Base-by-base conservation (phyloP, 495 filamentous ascomycete genomes). In the Hypoxylon fragiforme region DNA sequence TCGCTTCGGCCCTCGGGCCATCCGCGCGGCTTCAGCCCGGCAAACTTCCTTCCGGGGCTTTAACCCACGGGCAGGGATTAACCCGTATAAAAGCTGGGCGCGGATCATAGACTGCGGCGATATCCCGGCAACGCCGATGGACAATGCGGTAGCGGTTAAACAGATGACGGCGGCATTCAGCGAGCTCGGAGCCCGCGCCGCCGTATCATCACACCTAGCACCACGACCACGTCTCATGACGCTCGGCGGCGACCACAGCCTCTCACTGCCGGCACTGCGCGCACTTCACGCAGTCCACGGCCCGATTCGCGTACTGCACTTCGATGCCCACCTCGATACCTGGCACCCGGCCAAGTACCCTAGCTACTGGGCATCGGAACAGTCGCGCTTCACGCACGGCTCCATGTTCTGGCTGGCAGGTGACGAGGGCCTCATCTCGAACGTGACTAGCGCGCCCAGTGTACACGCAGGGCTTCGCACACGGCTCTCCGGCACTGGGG, bases 341-440 rank as follows among this genome's bases (percentile, higher is more conserved):
- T 92, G 89, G 89, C 83, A 90, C 64, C 90, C 90, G 0, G 81
- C 79, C 9, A 87, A 86, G 48, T 92, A 92, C 69, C 84, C 86
- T 0, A 83, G 80, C 11, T 83, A 84, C 44, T 95, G 90, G 89
- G 69, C 76, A 6, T 80, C 77, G 9, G 77, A 82, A 63, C 87
- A 89, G 64, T 76, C 81, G 7, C 77, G 82, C 51, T 95, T 92
- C 73, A 92, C 85, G 64, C 90, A 95, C 68, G 89, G 90, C 3
- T 85, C 77, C 39, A 91, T 92, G 82, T 94, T 95, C 77, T 89
- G 87, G 82, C 77, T 90, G 40, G 89, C 90, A 2, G 82, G 81
- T 38, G 80, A 82, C 18, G 90, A 92, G 67, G 87, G 87, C 0
- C 69, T 92, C 18, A 82, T 92, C 36, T 72, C 79, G 26, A 87